A percentile compares a stretch with the other conserved stretches of the same genome.
Evolutionary conservation across 2,329 filamentous ascomycete genomes (phyloP).

Genomic region (Fusarium anguioides): DNA sequence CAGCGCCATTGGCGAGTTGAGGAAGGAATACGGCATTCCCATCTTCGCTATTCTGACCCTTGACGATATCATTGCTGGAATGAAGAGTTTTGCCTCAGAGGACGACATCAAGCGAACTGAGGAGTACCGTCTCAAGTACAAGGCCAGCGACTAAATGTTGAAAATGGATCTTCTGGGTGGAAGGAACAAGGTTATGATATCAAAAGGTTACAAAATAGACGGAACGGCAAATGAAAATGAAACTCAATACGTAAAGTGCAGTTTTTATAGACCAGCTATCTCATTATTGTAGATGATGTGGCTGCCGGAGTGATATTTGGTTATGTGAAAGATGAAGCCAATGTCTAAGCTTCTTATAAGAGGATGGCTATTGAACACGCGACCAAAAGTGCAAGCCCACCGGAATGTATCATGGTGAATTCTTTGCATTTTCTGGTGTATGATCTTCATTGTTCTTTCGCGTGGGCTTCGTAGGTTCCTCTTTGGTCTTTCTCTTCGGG

Average conservation of each 20-base stretch:
- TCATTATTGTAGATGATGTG: slow-evolving; percentile 30
- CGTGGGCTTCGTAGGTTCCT: slow-evolving; percentile 41
- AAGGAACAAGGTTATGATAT: slow-evolving; percentile 18
- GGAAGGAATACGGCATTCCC: slow-evolving; percentile 84
- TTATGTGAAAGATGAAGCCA: slow-evolving; percentile 15
- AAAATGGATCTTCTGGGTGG: not conserved
- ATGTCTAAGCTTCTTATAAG: slow-evolving; percentile 11
- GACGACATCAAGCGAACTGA: slow-evolving; percentile 75
- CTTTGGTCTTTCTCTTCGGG: slow-evolving; percentile 42
- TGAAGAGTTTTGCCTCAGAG: slow-evolving; percentile 70
- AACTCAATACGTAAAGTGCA: slow-evolving; percentile 11
- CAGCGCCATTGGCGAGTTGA: slow-evolving; percentile 88
- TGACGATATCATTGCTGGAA: slow-evolving; percentile 80
- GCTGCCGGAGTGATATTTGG: slow-evolving; percentile 22
- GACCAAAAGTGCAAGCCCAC: not conserved
- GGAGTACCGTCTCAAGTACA: slow-evolving; percentile 77
- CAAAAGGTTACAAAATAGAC: slow-evolving; percentile 22
- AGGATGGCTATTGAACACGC: not conserved
- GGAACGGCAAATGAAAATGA: not conserved
- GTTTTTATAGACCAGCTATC: slow-evolving; percentile 38
- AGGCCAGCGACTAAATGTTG: slow-evolving; percentile 62
- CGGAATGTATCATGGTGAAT: slow-evolving; percentile 8
- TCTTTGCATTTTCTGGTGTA: slow-evolving; percentile 11
- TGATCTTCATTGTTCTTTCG: slow-evolving; percentile 32
- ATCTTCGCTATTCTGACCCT: slow-evolving; percentile 86